Evolutionary conservation across 2,329 filamentous ascomycete genomes (phyloP), one percentile per base, ranked within the genome.

Genomic region (Fusarium xylarioides): DNA sequence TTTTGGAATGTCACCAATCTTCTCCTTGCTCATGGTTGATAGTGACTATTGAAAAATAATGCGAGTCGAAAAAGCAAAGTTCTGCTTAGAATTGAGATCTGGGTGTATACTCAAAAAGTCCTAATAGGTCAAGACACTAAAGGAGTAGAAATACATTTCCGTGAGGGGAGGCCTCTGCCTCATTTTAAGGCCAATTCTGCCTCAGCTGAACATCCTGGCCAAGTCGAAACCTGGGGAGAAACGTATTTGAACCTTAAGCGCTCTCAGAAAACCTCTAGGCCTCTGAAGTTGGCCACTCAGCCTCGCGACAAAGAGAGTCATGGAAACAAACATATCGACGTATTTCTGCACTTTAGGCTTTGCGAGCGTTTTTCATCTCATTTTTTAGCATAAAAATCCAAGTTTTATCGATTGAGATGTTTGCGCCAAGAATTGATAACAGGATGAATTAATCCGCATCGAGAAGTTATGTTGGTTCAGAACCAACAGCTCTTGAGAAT

Each of bases 291-390:
- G 50, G 50, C 50, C 50, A 2, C 11, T 26, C 15, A 28, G 14
- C 34, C 15, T 54, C 19, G 19, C 14, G 23, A 40, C 19, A 14
- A 28, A 7, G 21, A 18, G 34, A n/a, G 7, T 40, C 11, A 28
- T 16, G 2, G 34, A 28, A 38, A 38, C 15, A 5, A 18, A n/a
- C 14, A 54, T 3, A 12, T 37, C 10, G 26, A 28, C 26, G 26
- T 10, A 14, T 40, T 10, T n/a, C 23, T n/a, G 23, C 6, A 1
- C 0, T 2, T 8, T 26, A 2, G 9, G n/a, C 6, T 2, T 19
- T 21, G 12, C 2, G 12, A 35, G 18, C 9, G 6, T 15, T 6
- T 26, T 11, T 1, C 7, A 23, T 26, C 1, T 6, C 32, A 19
- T 21, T 7, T 21, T 34, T 0, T 19, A 5, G n/a, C 8, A 26